Percentiles rank a stretch among this genome's conserved stretches.
Conservation (phyloP, 306 rosid genomes). For the Crotalaria pallida region DNA sequence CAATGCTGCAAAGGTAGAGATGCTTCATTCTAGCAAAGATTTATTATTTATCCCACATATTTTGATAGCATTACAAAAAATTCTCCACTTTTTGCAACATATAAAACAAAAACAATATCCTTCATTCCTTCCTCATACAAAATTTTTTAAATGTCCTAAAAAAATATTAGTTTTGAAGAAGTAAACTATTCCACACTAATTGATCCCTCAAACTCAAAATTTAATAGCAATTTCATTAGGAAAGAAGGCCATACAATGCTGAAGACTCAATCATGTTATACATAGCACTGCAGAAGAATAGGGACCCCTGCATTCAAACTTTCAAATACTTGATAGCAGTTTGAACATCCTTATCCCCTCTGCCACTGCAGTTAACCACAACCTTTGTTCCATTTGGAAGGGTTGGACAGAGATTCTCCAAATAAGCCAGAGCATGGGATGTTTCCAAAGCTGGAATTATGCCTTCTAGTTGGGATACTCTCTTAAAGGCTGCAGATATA, state of each 20-base stretch:
- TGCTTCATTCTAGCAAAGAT: background rate
- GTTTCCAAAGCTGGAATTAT: conserved; percentile 96
- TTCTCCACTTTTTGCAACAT: background rate
- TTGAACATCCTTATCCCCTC: conserved; percentile 96
- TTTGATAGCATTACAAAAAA: background rate
- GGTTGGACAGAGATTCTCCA: conserved; percentile 76
- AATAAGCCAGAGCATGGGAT: conserved; percentile 86
- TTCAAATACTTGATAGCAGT: conserved; percentile 68
- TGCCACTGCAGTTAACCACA: conserved; percentile 83
- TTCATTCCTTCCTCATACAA: background rate
- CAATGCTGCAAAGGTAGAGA: background rate
- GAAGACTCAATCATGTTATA: background rate
- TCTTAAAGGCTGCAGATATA: conserved; percentile 63
- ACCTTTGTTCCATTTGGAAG: conserved; percentile 73
- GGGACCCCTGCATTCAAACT: conserved; percentile 23
- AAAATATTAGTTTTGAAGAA: background rate
- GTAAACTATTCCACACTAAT: conserved; percentile 1
- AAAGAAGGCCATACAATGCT: background rate
- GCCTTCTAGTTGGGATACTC: conserved; percentile 75
- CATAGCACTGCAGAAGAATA: background rate
- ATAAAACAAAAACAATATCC: background rate
- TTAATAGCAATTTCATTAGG: background rate
- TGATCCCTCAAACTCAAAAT: conserved; percentile 6
- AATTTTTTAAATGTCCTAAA: background rate
- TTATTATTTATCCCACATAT: background rate